These are phyloP conservation scores for Talaromyces trachyspermus DNA, from an alignment of 495 filamentous ascomycete species.

Conservation along the genomic window DNA sequence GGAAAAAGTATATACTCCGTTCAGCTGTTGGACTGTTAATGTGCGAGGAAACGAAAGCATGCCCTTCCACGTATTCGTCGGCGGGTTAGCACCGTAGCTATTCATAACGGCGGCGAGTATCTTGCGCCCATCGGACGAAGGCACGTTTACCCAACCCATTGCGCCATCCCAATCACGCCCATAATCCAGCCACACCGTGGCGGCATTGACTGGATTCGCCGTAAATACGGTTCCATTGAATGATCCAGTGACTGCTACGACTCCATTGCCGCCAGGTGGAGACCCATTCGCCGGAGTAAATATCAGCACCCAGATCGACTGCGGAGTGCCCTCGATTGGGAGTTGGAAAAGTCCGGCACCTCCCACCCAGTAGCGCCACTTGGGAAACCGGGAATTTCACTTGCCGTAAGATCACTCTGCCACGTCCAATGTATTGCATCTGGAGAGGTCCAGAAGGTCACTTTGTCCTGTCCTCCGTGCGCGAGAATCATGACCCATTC, in stretches of 20 bases:
- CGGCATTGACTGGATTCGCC: not conserved
- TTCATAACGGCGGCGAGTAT: slow-evolving; percentile 6
- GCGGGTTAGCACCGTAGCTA: slow-evolving; percentile 1
- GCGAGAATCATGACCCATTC: slow-evolving; percentile 44
- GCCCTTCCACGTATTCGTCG: slow-evolving; percentile 3
- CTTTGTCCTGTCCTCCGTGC: slow-evolving; percentile 32
- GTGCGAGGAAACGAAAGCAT: slow-evolving; percentile 4
- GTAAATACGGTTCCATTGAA: not conserved
- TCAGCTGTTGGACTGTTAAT: not conserved
- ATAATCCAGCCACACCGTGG: slow-evolving; percentile 3
- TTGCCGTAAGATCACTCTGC: not conserved
- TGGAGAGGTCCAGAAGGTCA: slow-evolving; percentile 5
- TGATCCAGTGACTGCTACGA: not conserved
- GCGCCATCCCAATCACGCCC: slow-evolving; percentile 5
- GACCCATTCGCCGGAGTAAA: slow-evolving; percentile 1
- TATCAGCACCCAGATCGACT: slow-evolving; percentile 4
- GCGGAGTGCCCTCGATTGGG: not conserved
- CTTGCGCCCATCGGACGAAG: slow-evolving; percentile 4
- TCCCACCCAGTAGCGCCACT: not conserved
- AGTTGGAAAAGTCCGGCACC: slow-evolving; percentile 4
- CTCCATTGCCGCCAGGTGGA: slow-evolving; percentile 3
- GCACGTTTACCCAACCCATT: slow-evolving; percentile 5
- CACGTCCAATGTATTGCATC: slow-evolving; percentile 2
- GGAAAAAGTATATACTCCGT: slow-evolving; percentile 1
- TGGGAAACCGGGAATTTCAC: not conserved